These are phyloP conservation scores for Phytophthora colocasiae DNA, from an alignment of 352 stramenopile genomes.

Conservation along the genomic window DNA sequence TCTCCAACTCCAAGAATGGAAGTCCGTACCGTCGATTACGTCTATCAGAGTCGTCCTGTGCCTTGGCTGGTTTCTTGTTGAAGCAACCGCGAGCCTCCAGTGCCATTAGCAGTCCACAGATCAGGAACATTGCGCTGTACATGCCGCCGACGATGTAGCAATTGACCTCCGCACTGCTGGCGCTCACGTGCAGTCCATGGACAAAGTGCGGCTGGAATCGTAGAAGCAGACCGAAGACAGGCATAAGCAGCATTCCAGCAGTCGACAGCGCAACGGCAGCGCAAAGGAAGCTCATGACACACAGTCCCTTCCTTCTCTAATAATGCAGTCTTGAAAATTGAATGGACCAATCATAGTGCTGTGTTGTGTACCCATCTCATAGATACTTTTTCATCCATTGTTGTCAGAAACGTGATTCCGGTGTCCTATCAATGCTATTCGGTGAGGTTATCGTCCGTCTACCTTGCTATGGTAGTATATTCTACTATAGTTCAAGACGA, in stretches of 20 bases:
- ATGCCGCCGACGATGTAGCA: conserved; percentile 64
- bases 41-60: conserved; percentile 9
- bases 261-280: conserved; percentile 54
- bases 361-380: conserved; percentile 19
- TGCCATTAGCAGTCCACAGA: conserved; percentile 32
- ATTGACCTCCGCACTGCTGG: conserved; percentile 56
- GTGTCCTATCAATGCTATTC: conserved; percentile 30
- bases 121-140: conserved; percentile 59
- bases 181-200: conserved; percentile 54
- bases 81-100: conserved; percentile 23
- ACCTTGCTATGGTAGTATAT: not conserved
- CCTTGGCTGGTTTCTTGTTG: conserved; percentile 3
- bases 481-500: not conserved
- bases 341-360: conserved; percentile 22
- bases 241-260: conserved; percentile 56
- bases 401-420: not conserved
- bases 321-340: conserved; percentile 16
- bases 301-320: conserved; percentile 21
- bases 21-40: conserved; percentile 39
- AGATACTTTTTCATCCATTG: not conserved
- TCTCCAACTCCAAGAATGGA: conserved; percentile 43
- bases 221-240: conserved; percentile 64
- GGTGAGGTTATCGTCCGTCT: not conserved
- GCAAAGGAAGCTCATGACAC: conserved; percentile 30
- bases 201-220: conserved; percentile 67